Evolutionary conservation across 768 basidiomycete genomes (phyloP), one percentile per base, ranked within the genome.

Genomic region (Infundibulicybe gibba): DNA sequence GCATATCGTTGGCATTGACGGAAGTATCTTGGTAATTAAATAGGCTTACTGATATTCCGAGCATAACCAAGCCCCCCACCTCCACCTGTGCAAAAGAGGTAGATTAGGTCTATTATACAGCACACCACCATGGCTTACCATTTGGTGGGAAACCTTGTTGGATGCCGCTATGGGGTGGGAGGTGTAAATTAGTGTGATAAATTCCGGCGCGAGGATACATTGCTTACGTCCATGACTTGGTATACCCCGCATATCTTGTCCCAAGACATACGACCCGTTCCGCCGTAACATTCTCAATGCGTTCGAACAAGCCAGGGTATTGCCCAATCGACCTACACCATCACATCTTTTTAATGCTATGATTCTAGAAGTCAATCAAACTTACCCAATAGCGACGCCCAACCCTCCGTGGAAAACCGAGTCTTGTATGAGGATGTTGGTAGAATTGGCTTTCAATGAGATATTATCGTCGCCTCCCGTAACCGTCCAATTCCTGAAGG

Each of bases 391-490:
- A 12, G 71, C 68, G 34, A 73, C 64, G 33, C 71, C 71, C 2
- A 62, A 61, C 3, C 69, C 70, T 17, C 61, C 61, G 45, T 63
- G 54, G 46, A 71, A 71, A 2, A 61, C 58, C 14, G 61, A 63
- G 50, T 73, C 66, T 31, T 64, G 57, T n/a, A 67, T 66, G 41
- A 66, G 55, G 21, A 71, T 71, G 43, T 67, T 61, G n/a, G 69
- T 67, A 3, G 66, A 67, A 48, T 73, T 73, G 6, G 67, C 68
- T 47, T 73, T 71, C 21, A 66, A 51, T 5, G 68, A 64, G 41
- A 71, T 64, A 40, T 61, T 64, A 50, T 71, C 70, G 42, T 71
- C 71, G 5, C 70, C 70, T 21, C 63, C 63, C 39, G 61, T 60
- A 32, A 70, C 61, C 15, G 68, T 65, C 64, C 66, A 69, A 44